A percentile compares a stretch with the other conserved stretches of the same genome.
Conservation (phyloP, 257 asterid genomes). For the Prunella vulgaris region DNA sequence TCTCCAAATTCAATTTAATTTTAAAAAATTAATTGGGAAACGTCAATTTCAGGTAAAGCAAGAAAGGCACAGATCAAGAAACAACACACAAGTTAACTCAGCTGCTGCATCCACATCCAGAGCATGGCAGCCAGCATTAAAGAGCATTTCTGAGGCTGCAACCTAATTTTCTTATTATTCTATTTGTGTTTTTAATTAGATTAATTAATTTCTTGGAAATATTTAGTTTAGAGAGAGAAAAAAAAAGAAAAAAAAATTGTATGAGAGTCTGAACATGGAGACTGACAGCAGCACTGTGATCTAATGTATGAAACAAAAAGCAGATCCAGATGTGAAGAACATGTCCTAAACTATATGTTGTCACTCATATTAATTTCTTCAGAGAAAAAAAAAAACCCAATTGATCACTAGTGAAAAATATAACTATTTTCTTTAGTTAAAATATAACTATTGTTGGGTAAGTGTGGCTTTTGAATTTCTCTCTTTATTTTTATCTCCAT, state of each 20-base stretch:
- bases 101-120: constrained; percentile 39
- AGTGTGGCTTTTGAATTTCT: too few relatives aligned
- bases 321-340: constrained; percentile 32
- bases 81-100: constrained; percentile 36
- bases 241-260: background rate
- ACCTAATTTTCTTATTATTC: constrained; percentile 12
- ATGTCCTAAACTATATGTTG: constrained; percentile 11
- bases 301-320: constrained; percentile 23
- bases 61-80: constrained; percentile 52
- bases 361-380: background rate
- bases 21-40: background rate
- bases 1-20: background rate
- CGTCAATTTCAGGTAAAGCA: constrained; percentile 42
- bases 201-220: constrained; percentile 24
- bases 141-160: constrained; percentile 77
- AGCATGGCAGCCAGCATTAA: constrained; percentile 77
- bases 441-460: too few relatives aligned
- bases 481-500: too few relatives aligned
- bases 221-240: background rate
- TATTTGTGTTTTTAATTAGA: constrained; percentile 15
- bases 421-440: too few relatives aligned
- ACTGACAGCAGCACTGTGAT: constrained; percentile 23
- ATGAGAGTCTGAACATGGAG: constrained; percentile 26
- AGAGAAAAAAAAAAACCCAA: too few relatives aligned
- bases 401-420: too few relatives aligned